A percentile compares a stretch with the other conserved stretches of the same genome.
Evolutionary conservation across 768 basidiomycete species (phyloP).

Genomic region (Tylopilus sp.): DNA sequence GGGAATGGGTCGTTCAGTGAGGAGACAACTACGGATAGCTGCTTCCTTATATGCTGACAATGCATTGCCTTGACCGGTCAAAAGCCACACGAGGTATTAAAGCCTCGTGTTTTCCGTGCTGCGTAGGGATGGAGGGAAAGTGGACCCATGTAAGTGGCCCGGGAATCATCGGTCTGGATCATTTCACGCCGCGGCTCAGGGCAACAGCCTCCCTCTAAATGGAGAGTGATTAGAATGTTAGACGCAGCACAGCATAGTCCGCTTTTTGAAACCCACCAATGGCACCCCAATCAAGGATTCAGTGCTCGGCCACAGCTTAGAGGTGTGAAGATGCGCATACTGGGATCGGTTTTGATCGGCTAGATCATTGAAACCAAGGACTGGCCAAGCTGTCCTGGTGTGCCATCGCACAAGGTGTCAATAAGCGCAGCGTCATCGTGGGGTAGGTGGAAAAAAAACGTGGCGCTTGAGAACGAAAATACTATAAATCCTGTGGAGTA

Average conservation of each 20-base stretch:
- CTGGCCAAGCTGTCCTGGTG: background rate
- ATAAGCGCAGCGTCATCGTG: constrained; percentile 18
- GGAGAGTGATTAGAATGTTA: constrained; percentile 29
- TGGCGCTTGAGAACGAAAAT: constrained; percentile 7
- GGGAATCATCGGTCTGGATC: constrained; percentile 32
- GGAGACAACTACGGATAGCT: constrained; percentile 16
- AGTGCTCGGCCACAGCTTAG: constrained; percentile 20
- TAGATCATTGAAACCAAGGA: constrained; percentile 2
- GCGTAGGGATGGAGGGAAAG: constrained; percentile 29
- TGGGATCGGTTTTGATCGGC: constrained; percentile 4
- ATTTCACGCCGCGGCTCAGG: constrained; percentile 29
- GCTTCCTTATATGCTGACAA: constrained; percentile 29
- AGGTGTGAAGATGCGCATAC: constrained; percentile 11
- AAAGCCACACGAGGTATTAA: constrained; percentile 27
- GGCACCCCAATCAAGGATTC: constrained; percentile 7
- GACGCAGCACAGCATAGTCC: constrained; percentile 25
- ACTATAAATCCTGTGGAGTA: constrained; percentile 18
- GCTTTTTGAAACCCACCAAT: constrained; percentile 15
- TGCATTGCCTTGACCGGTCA: constrained; percentile 28
- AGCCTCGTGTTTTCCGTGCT: constrained; percentile 35
- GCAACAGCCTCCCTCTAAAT: constrained; percentile 32
- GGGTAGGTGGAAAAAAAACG: constrained; percentile 15
- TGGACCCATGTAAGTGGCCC: constrained; percentile 22
- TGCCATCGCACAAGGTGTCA: background rate
- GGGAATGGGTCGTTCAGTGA: constrained; percentile 15